These are phyloP conservation scores for Trametes elegans DNA, from an alignment of 768 basidiomycete species.

Conservation along the genomic window DNA sequence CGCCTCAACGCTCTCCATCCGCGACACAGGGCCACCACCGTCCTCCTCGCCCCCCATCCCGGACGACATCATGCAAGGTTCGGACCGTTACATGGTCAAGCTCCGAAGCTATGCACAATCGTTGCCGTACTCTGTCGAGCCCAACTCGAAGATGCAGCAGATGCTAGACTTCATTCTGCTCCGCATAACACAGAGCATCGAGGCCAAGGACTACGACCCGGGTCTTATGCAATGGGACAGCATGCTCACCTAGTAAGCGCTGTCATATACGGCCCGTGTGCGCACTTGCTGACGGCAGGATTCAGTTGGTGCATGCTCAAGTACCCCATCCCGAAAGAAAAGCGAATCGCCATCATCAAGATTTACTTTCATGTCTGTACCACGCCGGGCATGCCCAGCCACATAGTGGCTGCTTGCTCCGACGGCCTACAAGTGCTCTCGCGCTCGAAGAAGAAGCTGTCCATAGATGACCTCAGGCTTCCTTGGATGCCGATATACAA, in stretches of 20 bases:
- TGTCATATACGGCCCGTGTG: neutral
- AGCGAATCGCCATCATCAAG: slow-evolving; percentile 69
- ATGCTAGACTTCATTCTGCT: slow-evolving; percentile 72
- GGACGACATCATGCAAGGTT: slow-evolving; percentile 32
- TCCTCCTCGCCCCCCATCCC: slow-evolving; percentile 26
- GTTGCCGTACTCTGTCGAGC: slow-evolving; percentile 77
- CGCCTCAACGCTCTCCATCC: slow-evolving; percentile 43
- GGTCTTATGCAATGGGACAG: slow-evolving; percentile 80
- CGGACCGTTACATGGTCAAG: slow-evolving; percentile 54
- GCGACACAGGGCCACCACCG: slow-evolving; percentile 37
- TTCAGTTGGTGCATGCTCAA: slow-evolving; percentile 78
- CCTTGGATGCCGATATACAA: slow-evolving; percentile 81
- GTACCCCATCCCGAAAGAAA: slow-evolving; percentile 82
- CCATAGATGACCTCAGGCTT: slow-evolving; percentile 75
- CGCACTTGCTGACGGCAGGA: slow-evolving; percentile 6
- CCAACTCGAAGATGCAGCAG: slow-evolving; percentile 70
- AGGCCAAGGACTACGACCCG: slow-evolving; percentile 80
- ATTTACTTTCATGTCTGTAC: slow-evolving; percentile 77
- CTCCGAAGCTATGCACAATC: slow-evolving; percentile 59
- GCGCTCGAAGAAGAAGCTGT: slow-evolving; percentile 69
- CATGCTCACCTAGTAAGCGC: slow-evolving; percentile 69
- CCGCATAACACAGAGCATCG: slow-evolving; percentile 68
- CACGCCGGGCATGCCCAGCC: slow-evolving; percentile 73
- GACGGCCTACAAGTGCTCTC: slow-evolving; percentile 61
- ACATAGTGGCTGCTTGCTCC: slow-evolving; percentile 63